Evolutionary conservation across 495 filamentous ascomycete genomes (phyloP), one percentile per base, ranked within the genome.

Genomic region (Talaromyces borbonicus): DNA sequence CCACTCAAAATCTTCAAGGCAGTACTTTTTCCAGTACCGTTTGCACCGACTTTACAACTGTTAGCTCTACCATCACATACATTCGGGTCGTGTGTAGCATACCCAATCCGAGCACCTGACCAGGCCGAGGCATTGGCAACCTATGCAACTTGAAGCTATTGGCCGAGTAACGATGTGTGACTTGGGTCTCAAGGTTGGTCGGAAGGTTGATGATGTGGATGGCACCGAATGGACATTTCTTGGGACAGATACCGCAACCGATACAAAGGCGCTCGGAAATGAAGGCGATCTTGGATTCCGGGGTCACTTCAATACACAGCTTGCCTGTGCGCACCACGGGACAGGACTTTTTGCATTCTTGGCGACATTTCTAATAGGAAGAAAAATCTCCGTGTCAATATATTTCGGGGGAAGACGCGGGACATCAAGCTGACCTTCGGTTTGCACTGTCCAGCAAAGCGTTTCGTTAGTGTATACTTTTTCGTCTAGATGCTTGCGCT

Each of bases 161-260:
- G 54, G 92, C 90, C 9, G 90, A 90, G 67, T 98, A 98, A 64
- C 93, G 86, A 63, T 98, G 92, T 49, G 92, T 97, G 55, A 98
- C 90, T 58, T 96, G 84, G 47, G 81, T 90, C 65, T 98, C 92
- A 61, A 98, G 80, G 66, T 97, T 98, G 65, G 92, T 97, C 46
- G 93, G 92, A 67, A 98, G 68, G 69, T 97, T 97, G 86, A 98
- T 97, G 63, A 98, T 97, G 61, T 89, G 88, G 67, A 98, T 98
- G 47, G 93, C 92, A 55, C 87, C 85, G 65, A 98, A 98, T n/a
- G 92, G 92, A 66, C 92, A 97, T 66, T 96, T 95, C 72, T 97
- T 97, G 22, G 88, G 87, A 60, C 92, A 98, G 68, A 98, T 98
- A 80, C 93, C 92, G 61, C 92, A 97, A 69, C 93, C 93, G 54